phyloP scores from a whole-genome alignment of 768 basidiomycete species.

The Podaxis pistillaris region DNA sequence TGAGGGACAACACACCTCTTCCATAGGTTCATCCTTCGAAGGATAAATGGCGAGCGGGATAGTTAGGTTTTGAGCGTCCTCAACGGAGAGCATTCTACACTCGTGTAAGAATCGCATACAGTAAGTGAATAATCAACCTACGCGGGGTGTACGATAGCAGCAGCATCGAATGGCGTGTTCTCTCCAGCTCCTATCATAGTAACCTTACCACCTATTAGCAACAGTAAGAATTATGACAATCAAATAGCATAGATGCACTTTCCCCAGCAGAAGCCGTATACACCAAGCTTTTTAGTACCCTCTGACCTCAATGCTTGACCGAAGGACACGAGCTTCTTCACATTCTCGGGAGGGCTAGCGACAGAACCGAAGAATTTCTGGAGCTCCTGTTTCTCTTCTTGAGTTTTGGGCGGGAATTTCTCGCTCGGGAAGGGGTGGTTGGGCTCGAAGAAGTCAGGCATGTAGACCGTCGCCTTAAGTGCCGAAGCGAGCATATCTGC shows the following conservation, averaged over 20 bases:
- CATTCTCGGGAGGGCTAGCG: conserved; percentile 39
- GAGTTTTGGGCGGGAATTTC: conserved; percentile 53
- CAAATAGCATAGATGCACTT: not conserved
- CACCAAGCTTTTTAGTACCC: conserved; percentile 44
- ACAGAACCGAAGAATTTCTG: conserved; percentile 58
- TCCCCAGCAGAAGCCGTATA: conserved; percentile 62
- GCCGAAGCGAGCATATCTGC: conserved; percentile 58
- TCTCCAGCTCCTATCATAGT: conserved; percentile 37
- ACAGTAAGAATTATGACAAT: not conserved
- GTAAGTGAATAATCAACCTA: conserved; percentile 27
- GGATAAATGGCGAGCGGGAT: conserved; percentile 57
- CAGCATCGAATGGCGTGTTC: conserved; percentile 44
- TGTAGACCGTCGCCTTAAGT: conserved; percentile 53
- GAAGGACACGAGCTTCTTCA: conserved; percentile 41
- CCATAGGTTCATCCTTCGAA: conserved; percentile 55
- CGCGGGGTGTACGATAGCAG: conserved; percentile 59
- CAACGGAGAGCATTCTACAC: conserved; percentile 46
- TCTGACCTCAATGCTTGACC: conserved; percentile 38
- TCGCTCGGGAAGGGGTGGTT: conserved; percentile 45
- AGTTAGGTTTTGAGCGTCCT: conserved; percentile 48
- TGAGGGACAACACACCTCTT: conserved; percentile 39
- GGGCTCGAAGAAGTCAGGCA: conserved; percentile 68
- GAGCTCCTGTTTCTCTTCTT: conserved; percentile 48
- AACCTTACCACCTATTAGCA: conserved; percentile 47
- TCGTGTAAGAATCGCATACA: not conserved